Evolutionary conservation across 805 yeast genomes (phyloP), one percentile per base, ranked within the genome.

Genomic region (Candida coquimbonensis): DNA sequence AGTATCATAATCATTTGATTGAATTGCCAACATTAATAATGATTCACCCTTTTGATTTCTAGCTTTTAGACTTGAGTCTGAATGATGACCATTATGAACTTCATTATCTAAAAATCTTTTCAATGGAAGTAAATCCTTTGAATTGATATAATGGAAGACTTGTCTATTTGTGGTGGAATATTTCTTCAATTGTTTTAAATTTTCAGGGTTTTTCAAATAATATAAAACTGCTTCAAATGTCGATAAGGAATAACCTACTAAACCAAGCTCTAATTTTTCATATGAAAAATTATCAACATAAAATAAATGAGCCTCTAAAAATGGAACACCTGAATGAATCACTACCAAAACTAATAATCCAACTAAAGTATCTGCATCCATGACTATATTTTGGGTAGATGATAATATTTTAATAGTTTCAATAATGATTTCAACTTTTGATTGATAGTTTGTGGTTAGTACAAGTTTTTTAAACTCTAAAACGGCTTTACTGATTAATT

Each of bases 351-450:
- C 74, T 49, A 90, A 65, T 39, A 90, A 65, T 1, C 89, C 82
- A 4, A 90, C 73, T 21, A 90, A 65, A 0, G 86, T 78, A 59
- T 90, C 98, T 0, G 97, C 98, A 63, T 83, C 90, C 7, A 87
- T 69, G 0, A 72, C 55, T 4, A 70, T 17, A 36, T 46, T 43
- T 5, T 60, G 61, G 38, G 55, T 48, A 16, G 50, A 53, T 3
- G 87, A 75, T 24, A 88, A 56, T 1, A 68, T 63, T 36, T 71
- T 65, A 24, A 87, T 67, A 0, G 89, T 77, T 0, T 71, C 65
- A 2, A 74, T 59, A 6, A 89, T 60, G 1, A 77, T 66, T 5
- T 61, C 60, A 24, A 77, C 62, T 59, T 83, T 83, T 5, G 65
- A 63, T 2, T 64, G 50, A 59, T 77, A 76, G 25, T 72, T 72